Conservation (phyloP, 768 basidiomycete genomes). For the Agrocybe praecox region DNA sequence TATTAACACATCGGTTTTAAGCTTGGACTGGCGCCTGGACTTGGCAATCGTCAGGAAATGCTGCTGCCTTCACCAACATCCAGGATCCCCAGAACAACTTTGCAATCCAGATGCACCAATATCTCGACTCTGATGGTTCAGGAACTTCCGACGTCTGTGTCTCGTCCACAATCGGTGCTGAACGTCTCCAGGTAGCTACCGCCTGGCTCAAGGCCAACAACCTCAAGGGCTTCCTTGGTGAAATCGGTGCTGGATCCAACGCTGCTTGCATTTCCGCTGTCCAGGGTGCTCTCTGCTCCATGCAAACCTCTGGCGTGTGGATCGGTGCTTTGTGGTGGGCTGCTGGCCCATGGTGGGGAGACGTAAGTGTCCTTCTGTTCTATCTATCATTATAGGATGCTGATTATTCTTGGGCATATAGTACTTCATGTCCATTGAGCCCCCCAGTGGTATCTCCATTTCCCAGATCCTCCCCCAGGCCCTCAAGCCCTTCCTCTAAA, state of each 20-base stretch:
- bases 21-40: constrained; percentile 67
- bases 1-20: constrained; percentile 23
- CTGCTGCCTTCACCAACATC: constrained; percentile 50
- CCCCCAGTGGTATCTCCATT: constrained; percentile 58
- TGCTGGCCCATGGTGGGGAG: constrained; percentile 64
- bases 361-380: constrained; percentile 35
- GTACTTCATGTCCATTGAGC: constrained; percentile 68
- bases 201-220: constrained; percentile 59
- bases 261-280: constrained; percentile 48
- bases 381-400: neutral
- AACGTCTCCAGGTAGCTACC: constrained; percentile 58
- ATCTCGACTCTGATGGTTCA: constrained; percentile 67
- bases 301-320: constrained; percentile 65
- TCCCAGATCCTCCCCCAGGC: constrained; percentile 57
- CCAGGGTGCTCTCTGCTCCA: constrained; percentile 55
- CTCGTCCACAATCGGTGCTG: constrained; percentile 58
- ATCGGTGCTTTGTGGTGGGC: constrained; percentile 59
- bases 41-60: constrained; percentile 62
- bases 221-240: constrained; percentile 66
- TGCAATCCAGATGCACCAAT: constrained; percentile 71
- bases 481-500: constrained; percentile 54
- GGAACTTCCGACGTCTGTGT: constrained; percentile 58
- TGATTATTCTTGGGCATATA: constrained; percentile 8
- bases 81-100: constrained; percentile 64
- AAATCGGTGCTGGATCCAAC: constrained; percentile 58